A percentile compares a stretch with the other conserved stretches of the same genome.
These are phyloP conservation scores for Paramecium biaurelia DNA, from an alignment of 73 alveolate species.

Conservation along the genomic window DNA sequence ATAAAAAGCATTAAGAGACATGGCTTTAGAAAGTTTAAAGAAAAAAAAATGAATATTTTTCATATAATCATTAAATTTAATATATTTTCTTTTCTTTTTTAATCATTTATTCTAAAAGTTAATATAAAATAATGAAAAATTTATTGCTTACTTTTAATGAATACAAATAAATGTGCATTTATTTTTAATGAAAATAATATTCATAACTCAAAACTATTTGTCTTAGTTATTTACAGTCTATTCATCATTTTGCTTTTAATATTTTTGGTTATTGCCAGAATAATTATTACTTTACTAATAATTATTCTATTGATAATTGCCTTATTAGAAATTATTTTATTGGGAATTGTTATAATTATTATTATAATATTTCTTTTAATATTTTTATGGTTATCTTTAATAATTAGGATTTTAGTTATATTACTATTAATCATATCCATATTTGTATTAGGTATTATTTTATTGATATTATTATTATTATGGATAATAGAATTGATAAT, in stretches of 20 bases:
- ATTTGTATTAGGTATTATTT: background rate
- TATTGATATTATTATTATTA: background rate
- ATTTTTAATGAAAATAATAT: constrained; percentile 1
- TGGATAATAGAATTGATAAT: background rate
- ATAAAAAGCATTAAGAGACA: background rate
- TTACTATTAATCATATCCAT: background rate
- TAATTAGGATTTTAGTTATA: background rate
- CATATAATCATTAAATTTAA: background rate
- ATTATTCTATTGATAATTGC: background rate
- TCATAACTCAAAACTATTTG: constrained; percentile 14
- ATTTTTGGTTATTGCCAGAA: background rate
- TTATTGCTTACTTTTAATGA: background rate
- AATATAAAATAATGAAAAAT: too few relatives aligned
- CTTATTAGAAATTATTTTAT: background rate
- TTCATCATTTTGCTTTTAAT: background rate
- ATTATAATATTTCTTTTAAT: background rate
- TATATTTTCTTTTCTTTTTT: too few relatives aligned
- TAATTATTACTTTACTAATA: background rate
- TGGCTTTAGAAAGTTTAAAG: constrained; percentile 21
- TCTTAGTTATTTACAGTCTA: constrained; percentile 31
- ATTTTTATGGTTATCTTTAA: background rate
- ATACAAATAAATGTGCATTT: background rate
- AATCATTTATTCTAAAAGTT: too few relatives aligned
- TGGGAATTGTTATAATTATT: background rate
- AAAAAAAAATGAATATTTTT: constrained; percentile 31